phyloP scores from a whole-genome alignment of 495 filamentous ascomycete genomes.

The Daldinia childiae region DNA sequence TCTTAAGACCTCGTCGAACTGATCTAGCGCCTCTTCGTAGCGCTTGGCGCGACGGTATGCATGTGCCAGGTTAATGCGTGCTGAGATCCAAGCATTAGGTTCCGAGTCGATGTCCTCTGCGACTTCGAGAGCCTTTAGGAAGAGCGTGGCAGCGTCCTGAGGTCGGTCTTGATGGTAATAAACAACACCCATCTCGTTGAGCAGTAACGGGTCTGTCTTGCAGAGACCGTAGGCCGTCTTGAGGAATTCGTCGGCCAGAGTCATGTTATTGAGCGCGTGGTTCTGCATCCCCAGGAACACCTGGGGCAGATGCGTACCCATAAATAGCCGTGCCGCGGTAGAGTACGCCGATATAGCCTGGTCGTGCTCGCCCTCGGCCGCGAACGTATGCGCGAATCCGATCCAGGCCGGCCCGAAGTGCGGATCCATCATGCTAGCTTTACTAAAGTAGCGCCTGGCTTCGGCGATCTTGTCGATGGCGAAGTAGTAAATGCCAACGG shows the following conservation, averaged over 20 bases:
- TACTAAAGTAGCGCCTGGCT: slow-evolving; percentile 93
- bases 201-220: slow-evolving; percentile 82
- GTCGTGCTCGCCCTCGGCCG: slow-evolving; percentile 99
- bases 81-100: slow-evolving; percentile 84
- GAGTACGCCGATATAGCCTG: slow-evolving; percentile 98
- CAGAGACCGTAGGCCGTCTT: slow-evolving; percentile 82
- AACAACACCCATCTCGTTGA: slow-evolving; percentile 96
- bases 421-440: slow-evolving; percentile 95
- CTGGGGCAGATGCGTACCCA: slow-evolving; percentile 95
- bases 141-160: slow-evolving; percentile 74
- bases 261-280: slow-evolving; percentile 93
- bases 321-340: slow-evolving; percentile 93
- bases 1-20: slow-evolving; percentile 84
- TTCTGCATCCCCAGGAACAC: slow-evolving; percentile 99
- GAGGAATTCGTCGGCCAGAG: slow-evolving; percentile 93
- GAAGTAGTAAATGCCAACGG: slow-evolving; percentile 95
- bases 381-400: slow-evolving; percentile 98
- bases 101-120: slow-evolving; percentile 84
- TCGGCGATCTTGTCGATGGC: slow-evolving; percentile 89
- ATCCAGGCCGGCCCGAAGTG: slow-evolving; percentile 99
- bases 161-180: slow-evolving; percentile 90
- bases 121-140: slow-evolving; percentile 76
- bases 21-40: slow-evolving; percentile 73
- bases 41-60: slow-evolving; percentile 78
- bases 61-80: slow-evolving; percentile 88